Conservation (phyloP, 148 eudicot genomes). For the Agrostemma githago region DNA sequence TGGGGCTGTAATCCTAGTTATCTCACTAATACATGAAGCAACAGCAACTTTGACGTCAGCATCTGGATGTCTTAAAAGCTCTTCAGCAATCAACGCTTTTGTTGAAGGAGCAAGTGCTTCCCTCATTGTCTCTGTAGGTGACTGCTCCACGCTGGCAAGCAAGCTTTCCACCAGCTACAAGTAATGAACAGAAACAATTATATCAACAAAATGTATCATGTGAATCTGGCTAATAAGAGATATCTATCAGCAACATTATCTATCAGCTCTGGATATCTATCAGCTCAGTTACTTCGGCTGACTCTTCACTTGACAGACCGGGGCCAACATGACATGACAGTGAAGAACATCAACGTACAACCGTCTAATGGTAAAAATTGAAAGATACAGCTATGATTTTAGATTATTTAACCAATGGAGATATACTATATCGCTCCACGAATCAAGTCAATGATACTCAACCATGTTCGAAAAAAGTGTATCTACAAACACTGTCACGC, state of each 20-base stretch:
- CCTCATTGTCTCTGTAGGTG: conserved; percentile 72
- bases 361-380: background rate
- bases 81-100: conserved; percentile 55
- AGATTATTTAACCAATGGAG: no score
- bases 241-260: background rate
- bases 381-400: background rate
- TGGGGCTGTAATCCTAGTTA: conserved; percentile 96
- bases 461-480: background rate
- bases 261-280: no score
- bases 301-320: background rate
- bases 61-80: conserved; percentile 58
- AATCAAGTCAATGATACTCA: background rate
- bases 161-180: conserved; percentile 54
- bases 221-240: background rate
- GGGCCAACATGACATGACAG: background rate
- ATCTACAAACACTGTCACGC: background rate
- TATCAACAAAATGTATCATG: background rate
- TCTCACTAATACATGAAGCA: conserved; percentile 95
- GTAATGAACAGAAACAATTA: conserved; percentile 12
- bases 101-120: conserved; percentile 61
- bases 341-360: background rate
- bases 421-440: background rate
- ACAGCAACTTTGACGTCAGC: conserved; percentile 75
- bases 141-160: conserved; percentile 75
- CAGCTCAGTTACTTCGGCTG: no score